phyloP scores from a whole-genome alignment of 2,329 filamentous ascomycete species.

The Metarhizium rileyi region DNA sequence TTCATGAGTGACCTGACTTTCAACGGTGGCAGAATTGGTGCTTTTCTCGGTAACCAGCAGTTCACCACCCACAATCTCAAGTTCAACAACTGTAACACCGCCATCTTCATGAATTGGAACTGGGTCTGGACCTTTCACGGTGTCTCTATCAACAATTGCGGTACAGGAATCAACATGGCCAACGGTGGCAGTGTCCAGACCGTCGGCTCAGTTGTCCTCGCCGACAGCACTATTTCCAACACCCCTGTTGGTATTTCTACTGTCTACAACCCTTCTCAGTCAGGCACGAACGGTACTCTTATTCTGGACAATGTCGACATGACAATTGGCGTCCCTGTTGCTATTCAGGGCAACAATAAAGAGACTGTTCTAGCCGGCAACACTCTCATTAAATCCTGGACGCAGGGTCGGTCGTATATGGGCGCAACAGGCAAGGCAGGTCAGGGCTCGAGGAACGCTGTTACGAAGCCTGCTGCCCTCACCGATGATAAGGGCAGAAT shows the following conservation, averaged over 20 bases:
- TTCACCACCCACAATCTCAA: constrained; percentile 76
- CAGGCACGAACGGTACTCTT: constrained; percentile 67
- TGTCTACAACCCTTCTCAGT: constrained; percentile 53
- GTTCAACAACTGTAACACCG: constrained; percentile 75
- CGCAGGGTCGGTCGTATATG: constrained; percentile 68
- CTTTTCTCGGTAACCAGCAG: constrained; percentile 78
- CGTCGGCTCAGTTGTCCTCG: constrained; percentile 75
- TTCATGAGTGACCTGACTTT: constrained; percentile 79
- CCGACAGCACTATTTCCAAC: constrained; percentile 71
- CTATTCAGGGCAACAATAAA: constrained; percentile 50
- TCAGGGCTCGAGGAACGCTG: constrained; percentile 45
- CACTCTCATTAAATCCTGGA: constrained; percentile 59
- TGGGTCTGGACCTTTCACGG: constrained; percentile 80
- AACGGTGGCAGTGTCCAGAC: constrained; percentile 53
- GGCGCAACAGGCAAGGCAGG: constrained; percentile 38
- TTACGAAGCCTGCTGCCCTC: constrained; percentile 57
- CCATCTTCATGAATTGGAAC: constrained; percentile 86
- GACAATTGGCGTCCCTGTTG: constrained; percentile 51
- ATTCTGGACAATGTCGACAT: constrained; percentile 90
- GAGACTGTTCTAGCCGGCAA: constrained; percentile 59
- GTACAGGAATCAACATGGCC: constrained; percentile 72
- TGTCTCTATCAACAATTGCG: constrained; percentile 62
- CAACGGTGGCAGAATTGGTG: constrained; percentile 70
- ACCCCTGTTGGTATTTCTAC: constrained; percentile 64
- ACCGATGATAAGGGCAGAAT: constrained; percentile 56